Percentiles rank a stretch among this genome's conserved stretches.
Evolutionary conservation across 305 asterid species (phyloP).

Genomic region (Fraxinus floribunda): DNA sequence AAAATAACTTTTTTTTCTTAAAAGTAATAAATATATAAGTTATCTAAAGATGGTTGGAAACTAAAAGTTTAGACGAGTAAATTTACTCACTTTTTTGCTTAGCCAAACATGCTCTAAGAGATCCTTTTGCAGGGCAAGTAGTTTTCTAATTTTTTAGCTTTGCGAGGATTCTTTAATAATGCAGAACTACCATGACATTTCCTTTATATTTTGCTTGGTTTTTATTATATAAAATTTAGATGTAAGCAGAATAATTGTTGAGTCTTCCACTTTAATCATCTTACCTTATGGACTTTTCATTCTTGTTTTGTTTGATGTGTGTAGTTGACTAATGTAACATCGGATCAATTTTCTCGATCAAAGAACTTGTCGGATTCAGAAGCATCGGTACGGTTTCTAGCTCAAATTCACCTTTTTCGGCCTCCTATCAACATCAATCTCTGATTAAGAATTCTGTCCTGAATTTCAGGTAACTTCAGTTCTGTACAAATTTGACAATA

Average conservation of each 20-base stretch:
- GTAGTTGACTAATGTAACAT: conserved; percentile 25
- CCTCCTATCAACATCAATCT: neutral
- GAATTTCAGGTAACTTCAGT: conserved; percentile 41
- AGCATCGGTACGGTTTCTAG: conserved; percentile 33
- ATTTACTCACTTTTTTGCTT: neutral
- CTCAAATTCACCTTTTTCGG: neutral
- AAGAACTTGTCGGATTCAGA: conserved; percentile 34
- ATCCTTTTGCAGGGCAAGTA: neutral
- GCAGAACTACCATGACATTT: neutral
- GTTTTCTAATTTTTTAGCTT: neutral
- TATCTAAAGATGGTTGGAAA: neutral
- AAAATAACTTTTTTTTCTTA: neutral
- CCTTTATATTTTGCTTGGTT: neutral
- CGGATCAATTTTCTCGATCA: conserved; percentile 28
- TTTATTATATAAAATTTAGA: neutral
- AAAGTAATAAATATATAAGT: neutral
- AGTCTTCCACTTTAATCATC: neutral
- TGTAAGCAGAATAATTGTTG: neutral
- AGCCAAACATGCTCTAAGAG: neutral
- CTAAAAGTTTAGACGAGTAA: neutral
- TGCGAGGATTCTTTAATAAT: neutral
- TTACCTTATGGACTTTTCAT: neutral
- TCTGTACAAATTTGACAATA: conserved; percentile 33
- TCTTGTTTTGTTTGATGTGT: conserved; percentile 5
- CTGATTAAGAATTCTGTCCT: neutral